phyloP scores from a whole-genome alignment of 202 grass and related monocot genomes.

The Digitaria exilis region DNA sequence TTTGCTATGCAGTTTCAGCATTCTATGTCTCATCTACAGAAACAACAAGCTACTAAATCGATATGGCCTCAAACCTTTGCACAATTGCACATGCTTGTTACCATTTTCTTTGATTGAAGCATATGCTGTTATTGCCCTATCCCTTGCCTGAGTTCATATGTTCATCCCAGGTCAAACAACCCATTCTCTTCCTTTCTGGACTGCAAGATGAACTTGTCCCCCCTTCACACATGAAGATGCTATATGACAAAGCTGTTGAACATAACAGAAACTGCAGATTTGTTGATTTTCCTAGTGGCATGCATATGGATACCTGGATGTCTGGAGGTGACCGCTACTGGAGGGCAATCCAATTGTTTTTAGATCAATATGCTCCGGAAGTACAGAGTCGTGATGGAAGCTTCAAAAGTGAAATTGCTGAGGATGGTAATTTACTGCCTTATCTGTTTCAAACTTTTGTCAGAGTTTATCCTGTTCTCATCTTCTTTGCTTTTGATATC shows the following conservation, averaged over 20 bases:
- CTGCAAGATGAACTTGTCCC: conserved; percentile 97
- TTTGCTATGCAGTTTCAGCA: background rate
- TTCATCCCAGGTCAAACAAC: conserved; percentile 74
- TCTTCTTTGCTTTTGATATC: conserved; percentile 2
- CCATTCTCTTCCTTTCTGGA: conserved; percentile 94
- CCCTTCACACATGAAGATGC: conserved; percentile 78
- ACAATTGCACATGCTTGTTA: conserved; percentile 12
- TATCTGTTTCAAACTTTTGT: conserved; percentile 18
- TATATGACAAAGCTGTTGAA: conserved; percentile 77
- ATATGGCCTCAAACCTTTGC: conserved; percentile 3
- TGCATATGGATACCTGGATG: conserved; percentile 98
- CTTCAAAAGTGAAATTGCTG: conserved; percentile 51
- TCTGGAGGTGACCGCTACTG: conserved; percentile 91
- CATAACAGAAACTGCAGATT: conserved; percentile 71
- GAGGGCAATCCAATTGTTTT: conserved; percentile 87
- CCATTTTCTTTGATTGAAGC: conserved; percentile 16
- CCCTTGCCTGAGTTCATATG: conserved; percentile 25
- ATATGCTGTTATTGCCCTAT: background rate
- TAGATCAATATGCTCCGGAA: conserved; percentile 66
- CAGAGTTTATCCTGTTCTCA: background rate
- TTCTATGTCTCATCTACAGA: background rate
- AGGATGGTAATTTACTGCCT: conserved; percentile 63
- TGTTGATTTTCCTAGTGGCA: conserved; percentile 95
- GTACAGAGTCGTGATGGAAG: conserved; percentile 42
- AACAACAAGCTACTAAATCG: conserved; percentile 19